Evolutionary conservation across 208 protist genomes (phyloP).

Genomic region (Trypanosoma scelopori): DNA sequence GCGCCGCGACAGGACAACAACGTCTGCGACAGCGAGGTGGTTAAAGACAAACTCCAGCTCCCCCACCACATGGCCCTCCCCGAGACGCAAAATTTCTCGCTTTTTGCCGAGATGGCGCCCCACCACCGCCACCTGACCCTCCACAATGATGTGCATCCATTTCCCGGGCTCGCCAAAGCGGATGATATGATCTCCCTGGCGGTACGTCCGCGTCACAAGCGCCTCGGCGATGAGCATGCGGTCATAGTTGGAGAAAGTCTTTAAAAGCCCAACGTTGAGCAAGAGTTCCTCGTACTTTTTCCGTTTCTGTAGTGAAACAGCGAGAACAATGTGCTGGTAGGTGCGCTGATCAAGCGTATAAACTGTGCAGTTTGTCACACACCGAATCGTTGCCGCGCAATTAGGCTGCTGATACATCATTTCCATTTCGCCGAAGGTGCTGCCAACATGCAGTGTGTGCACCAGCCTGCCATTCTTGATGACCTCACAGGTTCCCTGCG

Average conservation of each 20-base stretch:
- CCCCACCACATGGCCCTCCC: conserved; percentile 74
- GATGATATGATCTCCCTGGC: conserved; percentile 68
- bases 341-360: conserved; percentile 83
- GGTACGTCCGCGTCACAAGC: conserved; percentile 61
- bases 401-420: conserved; percentile 86
- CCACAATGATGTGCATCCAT: conserved; percentile 79
- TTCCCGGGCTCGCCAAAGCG: conserved; percentile 65
- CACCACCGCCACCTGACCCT: conserved; percentile 78
- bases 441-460: conserved; percentile 50
- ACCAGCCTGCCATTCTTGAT: conserved; percentile 79
- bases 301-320: conserved; percentile 58
- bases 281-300: conserved; percentile 70
- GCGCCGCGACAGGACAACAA: conserved; percentile 58
- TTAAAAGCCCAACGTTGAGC: conserved; percentile 66
- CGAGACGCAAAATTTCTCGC: conserved; percentile 67
- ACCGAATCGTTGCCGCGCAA: conserved; percentile 79
- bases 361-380: conserved; percentile 69
- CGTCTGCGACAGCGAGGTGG: conserved; percentile 82
- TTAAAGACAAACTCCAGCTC: conserved; percentile 91
- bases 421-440: conserved; percentile 83
- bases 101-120: conserved; percentile 59
- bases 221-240: conserved; percentile 87
- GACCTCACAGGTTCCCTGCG: conserved; percentile 77
- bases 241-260: conserved; percentile 78
- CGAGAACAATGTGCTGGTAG: conserved; percentile 82